These are phyloP conservation scores for Wolfiporia cocos DNA, from an alignment of 1,284 basidiomycete species.

Conservation along the genomic window DNA sequence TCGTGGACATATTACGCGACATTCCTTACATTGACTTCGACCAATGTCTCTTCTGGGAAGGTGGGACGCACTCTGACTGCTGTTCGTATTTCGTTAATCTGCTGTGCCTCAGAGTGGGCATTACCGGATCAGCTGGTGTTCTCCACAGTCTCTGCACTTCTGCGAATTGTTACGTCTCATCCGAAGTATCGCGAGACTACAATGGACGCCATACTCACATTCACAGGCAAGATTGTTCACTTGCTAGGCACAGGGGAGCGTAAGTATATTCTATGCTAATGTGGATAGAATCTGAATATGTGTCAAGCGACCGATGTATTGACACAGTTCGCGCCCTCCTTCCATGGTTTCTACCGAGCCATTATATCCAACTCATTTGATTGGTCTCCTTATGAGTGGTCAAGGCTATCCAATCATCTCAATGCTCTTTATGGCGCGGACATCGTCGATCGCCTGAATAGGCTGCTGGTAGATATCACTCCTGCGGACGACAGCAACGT, in stretches of 20 bases:
- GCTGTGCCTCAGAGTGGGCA: conserved; percentile 56
- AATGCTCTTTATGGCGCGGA: conserved; percentile 53
- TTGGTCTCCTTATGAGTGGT: conserved; percentile 71
- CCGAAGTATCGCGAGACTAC: conserved; percentile 41
- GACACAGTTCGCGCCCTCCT: conserved; percentile 71
- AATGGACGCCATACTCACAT: conserved; percentile 51
- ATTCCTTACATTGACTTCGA: conserved; percentile 75
- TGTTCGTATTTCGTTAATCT: neutral
- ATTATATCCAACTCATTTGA: conserved; percentile 72
- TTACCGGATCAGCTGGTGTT: conserved; percentile 77
- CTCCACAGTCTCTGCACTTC: conserved; percentile 67
- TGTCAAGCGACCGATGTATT: conserved; percentile 61
- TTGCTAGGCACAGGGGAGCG: conserved; percentile 48
- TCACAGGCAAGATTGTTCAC: conserved; percentile 51
- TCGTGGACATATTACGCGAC: conserved; percentile 63
- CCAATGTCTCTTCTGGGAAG: conserved; percentile 69
- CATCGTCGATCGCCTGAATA: conserved; percentile 65
- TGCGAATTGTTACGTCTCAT: conserved; percentile 56
- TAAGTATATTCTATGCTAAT: conserved; percentile 29
- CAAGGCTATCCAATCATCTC: conserved; percentile 46
- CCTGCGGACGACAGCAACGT: conserved; percentile 38
- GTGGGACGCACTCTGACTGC: conserved; percentile 30
- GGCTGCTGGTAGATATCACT: conserved; percentile 54
- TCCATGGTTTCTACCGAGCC: conserved; percentile 86
- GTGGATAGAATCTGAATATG: neutral